phyloP scores from a whole-genome alignment of 2,329 filamentous ascomycete species.

The Ophiostoma novo-ulmi region DNA sequence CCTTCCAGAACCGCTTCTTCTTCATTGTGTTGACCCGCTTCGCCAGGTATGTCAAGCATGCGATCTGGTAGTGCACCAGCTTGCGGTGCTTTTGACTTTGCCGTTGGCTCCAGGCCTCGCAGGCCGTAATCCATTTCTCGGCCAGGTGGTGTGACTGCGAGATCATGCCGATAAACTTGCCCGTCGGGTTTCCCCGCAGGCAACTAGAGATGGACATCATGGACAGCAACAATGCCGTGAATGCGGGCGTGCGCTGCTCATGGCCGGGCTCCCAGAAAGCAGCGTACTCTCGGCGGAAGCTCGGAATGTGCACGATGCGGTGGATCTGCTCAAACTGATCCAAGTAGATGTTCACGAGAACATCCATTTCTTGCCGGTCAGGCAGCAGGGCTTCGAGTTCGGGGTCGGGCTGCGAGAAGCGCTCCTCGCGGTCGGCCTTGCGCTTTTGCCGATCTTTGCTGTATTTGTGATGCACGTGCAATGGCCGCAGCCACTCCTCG shows the following conservation, averaged over 20 bases:
- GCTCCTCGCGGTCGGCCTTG: conserved; percentile 48
- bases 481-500: conserved; percentile 55
- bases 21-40: conserved; percentile 58
- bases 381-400: conserved; percentile 46
- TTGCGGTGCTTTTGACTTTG: conserved; percentile 59
- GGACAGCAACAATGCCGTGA: conserved; percentile 54
- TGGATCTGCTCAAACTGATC: conserved; percentile 38
- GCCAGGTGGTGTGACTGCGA: conserved; percentile 52
- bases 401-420: conserved; percentile 44
- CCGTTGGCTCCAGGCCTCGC: conserved; percentile 48
- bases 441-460: conserved; percentile 52
- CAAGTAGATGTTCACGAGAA: conserved; percentile 36
- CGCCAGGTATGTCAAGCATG: conserved; percentile 55
- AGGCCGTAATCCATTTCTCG: conserved; percentile 52
- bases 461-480: conserved; percentile 51
- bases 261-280: conserved; percentile 49
- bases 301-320: conserved; percentile 53
- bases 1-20: conserved; percentile 61
- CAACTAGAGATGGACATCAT: conserved; percentile 58
- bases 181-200: conserved; percentile 47
- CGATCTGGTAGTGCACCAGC: conserved; percentile 57
- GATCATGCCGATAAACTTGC: conserved; percentile 55
- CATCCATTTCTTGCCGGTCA: conserved; percentile 34
- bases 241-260: conserved; percentile 44
- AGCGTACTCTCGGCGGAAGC: conserved; percentile 52